Conservation (phyloP, 768 basidiomycete genomes). For the Tubosaeta sp. region DNA sequence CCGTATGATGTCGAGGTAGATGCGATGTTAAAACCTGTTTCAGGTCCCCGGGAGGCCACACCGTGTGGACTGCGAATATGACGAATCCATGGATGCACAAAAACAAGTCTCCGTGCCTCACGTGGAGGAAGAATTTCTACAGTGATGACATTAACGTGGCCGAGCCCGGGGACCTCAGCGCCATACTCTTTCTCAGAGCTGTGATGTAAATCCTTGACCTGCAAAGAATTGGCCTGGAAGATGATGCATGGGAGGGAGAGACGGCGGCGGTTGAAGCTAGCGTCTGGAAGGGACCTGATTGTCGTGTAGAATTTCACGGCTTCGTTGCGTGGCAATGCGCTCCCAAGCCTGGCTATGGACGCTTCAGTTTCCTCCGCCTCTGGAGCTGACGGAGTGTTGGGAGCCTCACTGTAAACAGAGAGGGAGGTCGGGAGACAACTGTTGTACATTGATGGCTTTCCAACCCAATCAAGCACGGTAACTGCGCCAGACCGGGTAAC, state of each 20-base stretch:
- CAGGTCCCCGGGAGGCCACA: background rate
- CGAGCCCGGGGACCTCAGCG: background rate
- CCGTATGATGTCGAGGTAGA: background rate
- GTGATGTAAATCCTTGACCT: background rate
- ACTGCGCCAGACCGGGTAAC: constrained; percentile 5
- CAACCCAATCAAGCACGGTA: constrained; percentile 11
- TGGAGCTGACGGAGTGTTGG: background rate
- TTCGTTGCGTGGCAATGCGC: background rate
- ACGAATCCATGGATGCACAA: constrained; percentile 9
- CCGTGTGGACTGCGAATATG: background rate
- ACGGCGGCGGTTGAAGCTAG: background rate
- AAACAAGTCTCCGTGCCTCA: background rate
- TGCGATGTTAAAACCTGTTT: background rate
- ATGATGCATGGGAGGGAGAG: constrained; percentile 7
- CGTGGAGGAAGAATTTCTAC: background rate
- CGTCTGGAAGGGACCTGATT: background rate
- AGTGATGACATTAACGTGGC: background rate
- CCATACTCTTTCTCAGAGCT: background rate
- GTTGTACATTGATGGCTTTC: constrained; percentile 9
- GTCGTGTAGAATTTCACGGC: background rate
- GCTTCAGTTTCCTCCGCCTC: background rate
- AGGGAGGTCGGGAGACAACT: constrained; percentile 9
- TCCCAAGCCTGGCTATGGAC: background rate
- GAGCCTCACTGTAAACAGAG: background rate
- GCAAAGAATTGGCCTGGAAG: background rate